Base-by-base conservation (phyloP, 768 basidiomycete species). In the Trametes cubensis region DNA sequence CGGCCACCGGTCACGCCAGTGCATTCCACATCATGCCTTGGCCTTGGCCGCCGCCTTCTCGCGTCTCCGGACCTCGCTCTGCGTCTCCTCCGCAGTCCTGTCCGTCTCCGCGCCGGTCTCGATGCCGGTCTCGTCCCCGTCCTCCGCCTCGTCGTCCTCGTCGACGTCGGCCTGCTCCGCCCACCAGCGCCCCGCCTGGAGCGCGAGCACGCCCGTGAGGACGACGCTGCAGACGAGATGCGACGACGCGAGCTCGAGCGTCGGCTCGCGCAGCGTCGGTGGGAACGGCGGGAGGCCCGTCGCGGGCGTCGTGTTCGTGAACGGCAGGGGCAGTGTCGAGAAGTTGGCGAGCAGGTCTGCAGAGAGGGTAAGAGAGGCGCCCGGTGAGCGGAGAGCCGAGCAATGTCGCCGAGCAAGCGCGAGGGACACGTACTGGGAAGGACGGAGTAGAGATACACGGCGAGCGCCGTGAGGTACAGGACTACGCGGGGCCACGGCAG, bases 181-280 rank as follows among this genome's bases (percentile, higher is more conserved):
- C 91, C 91, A 94, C 78, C 86, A 89, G 46, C 92, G 83, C 47
- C 88, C 89, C 0, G 91, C 90, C 76, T 94, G 92, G 25, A 94
- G 81, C 10, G 86, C 84, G 38, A 94, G 77, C 26, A 94, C 89
- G n/a, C 92, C 92, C 0, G 92, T 94, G 57, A 94, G 81, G 0
- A 90, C 90, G 49, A 94, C 92, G 70, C 89, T 90, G 78, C 90
- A 93, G 60, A 94, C 84, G 70, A 94, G 88, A 71, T 94, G 85
- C 68, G 84, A 87, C 28, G 92, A 90, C 0, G 92, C 92, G 54
- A 94, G 85, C 60, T 89, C 89, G 49, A 94, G 82, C 1, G 87
- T 89, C 15, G 85, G 81, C 44, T 74, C 78, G 10, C 86, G 84
- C 14, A 94, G 80, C 0, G 78, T 69, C 20, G 80, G 77, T 7